These are phyloP conservation scores for Parastagonospora avenae DNA, from an alignment of 2,329 filamentous ascomycete species.

Conservation along the genomic window DNA sequence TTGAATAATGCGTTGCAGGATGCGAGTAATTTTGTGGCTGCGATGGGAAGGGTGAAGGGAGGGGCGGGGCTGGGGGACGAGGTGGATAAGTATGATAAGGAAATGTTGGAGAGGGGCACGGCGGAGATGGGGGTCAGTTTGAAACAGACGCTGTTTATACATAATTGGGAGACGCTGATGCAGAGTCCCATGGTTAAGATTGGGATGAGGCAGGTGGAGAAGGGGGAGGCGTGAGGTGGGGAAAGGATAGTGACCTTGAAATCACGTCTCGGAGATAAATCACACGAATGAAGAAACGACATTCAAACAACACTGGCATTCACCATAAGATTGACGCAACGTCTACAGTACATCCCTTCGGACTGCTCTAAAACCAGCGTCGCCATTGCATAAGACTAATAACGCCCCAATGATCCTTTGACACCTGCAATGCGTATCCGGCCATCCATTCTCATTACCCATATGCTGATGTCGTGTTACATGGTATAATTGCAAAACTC, in stretches of 20 bases:
- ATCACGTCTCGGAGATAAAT: no score
- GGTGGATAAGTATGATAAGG: constrained; percentile 37
- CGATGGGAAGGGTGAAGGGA: constrained; percentile 10
- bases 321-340: no score
- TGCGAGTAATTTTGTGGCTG: constrained; percentile 27
- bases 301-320: no score
- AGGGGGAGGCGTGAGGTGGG: neutral
- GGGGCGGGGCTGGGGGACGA: no score
- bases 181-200: constrained; percentile 34
- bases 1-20: constrained; percentile 45
- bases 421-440: neutral
- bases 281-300: no score
- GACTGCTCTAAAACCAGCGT: neutral
- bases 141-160: constrained; percentile 54
- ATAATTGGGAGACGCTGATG: constrained; percentile 46
- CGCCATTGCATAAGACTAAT: neutral
- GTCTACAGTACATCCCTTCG: no score
- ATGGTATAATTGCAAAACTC: neutral
- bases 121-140: constrained; percentile 53
- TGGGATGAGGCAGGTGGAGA: constrained; percentile 10
- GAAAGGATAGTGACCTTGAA: no score
- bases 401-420: neutral
- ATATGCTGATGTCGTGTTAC: neutral
- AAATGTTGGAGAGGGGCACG: constrained; percentile 49
- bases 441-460: neutral